Conservation (phyloP, 805 yeast species). For the Starmerella sirachaensis region DNA sequence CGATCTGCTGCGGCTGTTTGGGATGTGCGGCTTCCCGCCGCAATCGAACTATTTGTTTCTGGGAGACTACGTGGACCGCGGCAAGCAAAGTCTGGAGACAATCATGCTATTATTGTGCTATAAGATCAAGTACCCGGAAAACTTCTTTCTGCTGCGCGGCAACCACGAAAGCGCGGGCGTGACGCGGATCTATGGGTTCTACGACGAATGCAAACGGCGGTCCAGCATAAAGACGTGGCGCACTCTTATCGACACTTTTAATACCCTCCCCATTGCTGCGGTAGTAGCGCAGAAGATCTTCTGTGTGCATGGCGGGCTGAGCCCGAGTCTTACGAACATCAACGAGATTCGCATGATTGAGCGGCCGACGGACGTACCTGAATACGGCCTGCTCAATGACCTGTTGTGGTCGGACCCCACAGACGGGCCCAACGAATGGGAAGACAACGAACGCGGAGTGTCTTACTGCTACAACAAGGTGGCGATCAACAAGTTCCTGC, state of each 20-base stretch:
- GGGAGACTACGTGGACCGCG: conserved; percentile 97
- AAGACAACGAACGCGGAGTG: conserved; percentile 76
- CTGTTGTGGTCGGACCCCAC: conserved; percentile 79
- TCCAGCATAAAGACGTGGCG: conserved; percentile 91
- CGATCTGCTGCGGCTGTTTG: conserved; percentile 79
- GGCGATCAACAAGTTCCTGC: conserved; percentile 65
- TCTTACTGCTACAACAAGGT: conserved; percentile 68
- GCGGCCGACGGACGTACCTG: conserved; percentile 79
- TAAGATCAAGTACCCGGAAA: conserved; percentile 93
- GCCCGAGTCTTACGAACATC: conserved; percentile 61
- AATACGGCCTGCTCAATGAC: conserved; percentile 66
- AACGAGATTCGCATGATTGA: conserved; percentile 65
- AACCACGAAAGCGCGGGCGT: conserved; percentile 97
- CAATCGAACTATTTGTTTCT: conserved; percentile 79
- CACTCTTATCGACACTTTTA: conserved; percentile 83
- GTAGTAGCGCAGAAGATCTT: conserved; percentile 91
- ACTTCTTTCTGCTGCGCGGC: conserved; percentile 83
- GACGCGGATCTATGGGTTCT: conserved; percentile 92
- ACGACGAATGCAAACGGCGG: conserved; percentile 94
- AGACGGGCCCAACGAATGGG: conserved; percentile 74
- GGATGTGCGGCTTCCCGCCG: conserved; percentile 96
- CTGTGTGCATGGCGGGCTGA: conserved; percentile 76
- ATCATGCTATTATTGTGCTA: conserved; percentile 76
- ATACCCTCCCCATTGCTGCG: conserved; percentile 90
- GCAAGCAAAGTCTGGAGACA: conserved; percentile 91